These are phyloP conservation scores for Russula olivacea DNA, from an alignment of 768 basidiomycete genomes.

Conservation along the genomic window DNA sequence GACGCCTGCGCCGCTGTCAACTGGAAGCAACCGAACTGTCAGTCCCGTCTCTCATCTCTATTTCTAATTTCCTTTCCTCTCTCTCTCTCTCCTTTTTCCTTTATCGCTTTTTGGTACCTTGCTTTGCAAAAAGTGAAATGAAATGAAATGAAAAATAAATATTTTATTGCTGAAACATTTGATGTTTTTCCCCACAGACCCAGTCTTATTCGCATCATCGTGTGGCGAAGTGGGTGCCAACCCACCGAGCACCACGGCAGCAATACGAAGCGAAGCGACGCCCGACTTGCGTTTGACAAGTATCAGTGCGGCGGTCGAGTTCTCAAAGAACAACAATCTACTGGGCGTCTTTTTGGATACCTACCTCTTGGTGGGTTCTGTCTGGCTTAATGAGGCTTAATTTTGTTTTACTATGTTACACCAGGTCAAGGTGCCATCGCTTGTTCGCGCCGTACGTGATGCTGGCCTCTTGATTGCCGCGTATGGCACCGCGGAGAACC, in stretches of 20 bases:
- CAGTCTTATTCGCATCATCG: slow-evolving; percentile 88
- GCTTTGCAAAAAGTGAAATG: neutral
- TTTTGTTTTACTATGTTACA: slow-evolving; percentile 18
- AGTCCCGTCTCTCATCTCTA: slow-evolving; percentile 27
- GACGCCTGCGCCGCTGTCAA: slow-evolving; percentile 87
- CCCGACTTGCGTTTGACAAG: slow-evolving; percentile 52
- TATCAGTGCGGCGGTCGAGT: slow-evolving; percentile 87
- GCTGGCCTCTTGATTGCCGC: slow-evolving; percentile 83
- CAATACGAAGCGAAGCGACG: slow-evolving; percentile 37
- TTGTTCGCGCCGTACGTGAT: slow-evolving; percentile 84
- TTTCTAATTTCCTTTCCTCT: slow-evolving; percentile 1
- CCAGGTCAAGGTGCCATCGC: slow-evolving; percentile 81
- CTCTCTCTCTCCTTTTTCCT: slow-evolving; percentile 6
- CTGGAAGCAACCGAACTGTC: slow-evolving; percentile 99
- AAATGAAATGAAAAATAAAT: neutral
- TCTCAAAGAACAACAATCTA: slow-evolving; percentile 87
- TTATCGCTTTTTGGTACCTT: neutral
- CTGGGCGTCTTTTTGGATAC: slow-evolving; percentile 89
- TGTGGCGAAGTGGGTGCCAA: slow-evolving; percentile 59
- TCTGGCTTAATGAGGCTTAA: neutral
- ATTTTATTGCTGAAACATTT: neutral
- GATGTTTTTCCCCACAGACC: slow-evolving; percentile 47
- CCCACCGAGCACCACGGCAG: slow-evolving; percentile 37
- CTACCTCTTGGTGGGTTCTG: slow-evolving; percentile 66
- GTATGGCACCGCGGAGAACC: slow-evolving; percentile 53